Evolutionary conservation across 129 eudicot species (phyloP).

Genomic region (Scalesia atractyloides): DNA sequence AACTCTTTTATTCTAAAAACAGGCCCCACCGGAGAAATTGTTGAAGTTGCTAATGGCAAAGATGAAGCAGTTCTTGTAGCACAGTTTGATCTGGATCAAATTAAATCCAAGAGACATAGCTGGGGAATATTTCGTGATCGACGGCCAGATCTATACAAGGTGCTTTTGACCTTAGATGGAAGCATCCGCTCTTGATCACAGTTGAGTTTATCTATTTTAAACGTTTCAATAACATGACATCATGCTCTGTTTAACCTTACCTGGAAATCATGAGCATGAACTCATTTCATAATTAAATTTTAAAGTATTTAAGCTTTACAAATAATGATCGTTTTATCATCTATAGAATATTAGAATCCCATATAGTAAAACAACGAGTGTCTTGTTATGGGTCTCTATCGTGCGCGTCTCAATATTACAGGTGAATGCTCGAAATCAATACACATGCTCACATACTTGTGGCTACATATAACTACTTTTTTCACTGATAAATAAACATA

Average conservation of each 20-base stretch:
- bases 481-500: slow-evolving; percentile 1
- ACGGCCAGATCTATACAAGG: slow-evolving; percentile 94
- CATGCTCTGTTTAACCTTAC: slow-evolving; percentile 29
- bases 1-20: slow-evolving; percentile 14
- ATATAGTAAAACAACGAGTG: slow-evolving; percentile 1
- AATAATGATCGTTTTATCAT: slow-evolving; percentile 7
- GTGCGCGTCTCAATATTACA: slow-evolving; percentile 19
- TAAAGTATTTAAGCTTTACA: slow-evolving; percentile 8
- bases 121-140: slow-evolving; percentile 99
- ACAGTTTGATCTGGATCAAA: slow-evolving; percentile 74
- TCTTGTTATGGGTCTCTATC: slow-evolving; percentile 28
- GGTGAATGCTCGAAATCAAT: slow-evolving; percentile 19
- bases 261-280: slow-evolving; percentile 30
- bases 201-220: slow-evolving; percentile 15
- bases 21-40: slow-evolving; percentile 92
- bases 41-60: slow-evolving; percentile 75
- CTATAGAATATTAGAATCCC: not conserved
- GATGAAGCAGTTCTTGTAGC: slow-evolving; percentile 85
- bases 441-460: slow-evolving; percentile 21
- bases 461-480: slow-evolving; percentile 24
- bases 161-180: slow-evolving; percentile 94
- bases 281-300: slow-evolving; percentile 27
- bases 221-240: slow-evolving; percentile 14
- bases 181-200: slow-evolving; percentile 54
- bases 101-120: slow-evolving; percentile 76